These are phyloP conservation scores for Fraxinus floribunda DNA, from an alignment of 305 asterid species.

Conservation along the genomic window DNA sequence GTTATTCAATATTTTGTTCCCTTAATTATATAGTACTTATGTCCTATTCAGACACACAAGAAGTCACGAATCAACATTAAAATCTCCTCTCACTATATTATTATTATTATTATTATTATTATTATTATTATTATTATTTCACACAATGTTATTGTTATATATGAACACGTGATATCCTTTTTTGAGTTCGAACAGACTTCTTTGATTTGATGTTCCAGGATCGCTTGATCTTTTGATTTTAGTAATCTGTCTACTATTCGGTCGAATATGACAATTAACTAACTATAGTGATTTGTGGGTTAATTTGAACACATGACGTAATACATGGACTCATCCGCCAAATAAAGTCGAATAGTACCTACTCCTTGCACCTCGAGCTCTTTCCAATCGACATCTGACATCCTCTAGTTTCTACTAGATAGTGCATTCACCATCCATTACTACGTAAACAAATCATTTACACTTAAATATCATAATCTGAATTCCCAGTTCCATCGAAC, in stretches of 20 bases:
- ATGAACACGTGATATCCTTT: no score
- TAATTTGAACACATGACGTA: not conserved
- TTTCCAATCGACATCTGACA: not conserved
- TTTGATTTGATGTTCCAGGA: no score
- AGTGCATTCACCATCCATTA: not conserved
- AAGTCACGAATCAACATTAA: slow-evolving; percentile 6
- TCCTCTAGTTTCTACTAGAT: not conserved
- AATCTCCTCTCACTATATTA: slow-evolving; percentile 12
- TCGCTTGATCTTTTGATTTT: no score
- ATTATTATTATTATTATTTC: no score
- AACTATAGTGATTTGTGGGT: no score
- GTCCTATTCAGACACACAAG: slow-evolving; percentile 6
- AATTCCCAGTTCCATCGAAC: not conserved
- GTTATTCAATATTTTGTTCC: not conserved
- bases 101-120: no score
- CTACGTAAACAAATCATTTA: not conserved
- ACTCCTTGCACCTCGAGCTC: not conserved
- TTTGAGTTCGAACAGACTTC: no score
- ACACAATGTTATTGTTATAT: no score
- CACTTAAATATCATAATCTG: not conserved
- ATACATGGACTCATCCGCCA: not conserved
- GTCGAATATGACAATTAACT: no score
- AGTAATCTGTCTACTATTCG: no score
- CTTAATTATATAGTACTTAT: not conserved
- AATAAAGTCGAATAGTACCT: not conserved